Evolutionary conservation across 345 rosid genomes (phyloP), one percentile per base, ranked within the genome.

Genomic region (Eucalyptus grandis): DNA sequence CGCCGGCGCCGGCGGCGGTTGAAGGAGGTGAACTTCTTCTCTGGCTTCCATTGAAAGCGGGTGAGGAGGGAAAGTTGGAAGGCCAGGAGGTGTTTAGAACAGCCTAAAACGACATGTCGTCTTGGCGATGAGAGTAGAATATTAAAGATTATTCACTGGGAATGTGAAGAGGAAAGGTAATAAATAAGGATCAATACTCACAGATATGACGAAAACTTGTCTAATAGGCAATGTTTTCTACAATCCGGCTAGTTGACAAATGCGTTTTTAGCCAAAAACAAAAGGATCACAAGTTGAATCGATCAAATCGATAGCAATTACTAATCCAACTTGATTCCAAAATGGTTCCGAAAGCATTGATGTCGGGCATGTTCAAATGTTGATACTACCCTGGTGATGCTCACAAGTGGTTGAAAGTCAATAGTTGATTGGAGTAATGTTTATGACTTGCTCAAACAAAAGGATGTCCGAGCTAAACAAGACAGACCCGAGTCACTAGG

Each of bases 41-140:
- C 90, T 90, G 90, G 92, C 89, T 85, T 87, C 92, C 97, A 93
- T 93, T 89, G 17, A 89, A 88, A 77, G n/a, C 90, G 86, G 91
- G 93, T 21, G 47, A 37, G 31, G 93, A 92, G 91, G 89, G 82
- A 92, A 53, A 62, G 44, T 26, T 17, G 9, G 40, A 3, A 77
- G 9, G 27, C 47, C 47, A 11, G 9, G 9, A 40, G 47, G 47
- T 40, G 47, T 21, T 40, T 11, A 21, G 1, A 40, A 11, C 2
- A 77, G 30, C 4, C 85, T 21, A 40, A 77, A 77, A 77, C 85
- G 85, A 4, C 85, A 21, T 21, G 85, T 40, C 85, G 85, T 77
- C 85, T 77, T 40, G 85, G 30, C 16, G 30, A 6, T 40, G 85
- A 21, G 27, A 11, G 85, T 21, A 21, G 30, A 22, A 40, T 77